Evolutionary conservation across 225 moss, liverwort and hornwort species (phyloP), one percentile per base, ranked within the genome.

Genomic region (Marchantia paleacea): DNA sequence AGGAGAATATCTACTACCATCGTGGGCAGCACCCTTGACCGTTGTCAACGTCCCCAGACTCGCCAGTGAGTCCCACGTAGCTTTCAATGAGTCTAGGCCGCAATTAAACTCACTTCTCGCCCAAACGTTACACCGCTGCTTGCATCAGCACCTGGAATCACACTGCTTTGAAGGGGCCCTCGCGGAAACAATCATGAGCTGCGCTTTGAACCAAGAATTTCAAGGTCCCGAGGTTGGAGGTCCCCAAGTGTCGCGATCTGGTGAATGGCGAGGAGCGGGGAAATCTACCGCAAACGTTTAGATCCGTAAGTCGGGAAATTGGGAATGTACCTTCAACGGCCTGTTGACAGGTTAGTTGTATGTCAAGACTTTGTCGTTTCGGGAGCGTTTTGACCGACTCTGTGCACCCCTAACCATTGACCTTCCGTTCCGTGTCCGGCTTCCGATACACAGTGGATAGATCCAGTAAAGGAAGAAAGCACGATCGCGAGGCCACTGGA

Each of bases 341-440:
- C 7, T 26, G 65, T 65, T 65, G 65, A 65, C 65, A 65, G 25
- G 65, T 65, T 65, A 58, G 25, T 65, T 65, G 65, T 2, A 8
- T 28, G 65, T 65, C 65, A 65, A 65, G 65, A 65, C 65, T 65
- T 65, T 25, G 65, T 65, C 65, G 65, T 65, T 65, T 65, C n/a
- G 6, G 19, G n/a, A 24, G 65, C 65, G 26, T 65, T 65, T 65
- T 65, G 65, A 65, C 65, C 65, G 65, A 4, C 6, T 24, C 0
- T 12, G 16, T 7, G 63, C 57, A 24, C 14, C 8, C 8, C 16
- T 63, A 58, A 65, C 7, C 25, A 65, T 65, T 65, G 65, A 65
- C 65, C 65, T 65, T 65, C 24, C n/a, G 39, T 65, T 24, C 65
- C 26, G 26, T 65, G 10, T 65, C 65, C 6, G 65, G 20, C n/a